Evolutionary conservation across 2,329 filamentous ascomycete genomes (phyloP).

Genomic region (Rutstroemia sydowiana): DNA sequence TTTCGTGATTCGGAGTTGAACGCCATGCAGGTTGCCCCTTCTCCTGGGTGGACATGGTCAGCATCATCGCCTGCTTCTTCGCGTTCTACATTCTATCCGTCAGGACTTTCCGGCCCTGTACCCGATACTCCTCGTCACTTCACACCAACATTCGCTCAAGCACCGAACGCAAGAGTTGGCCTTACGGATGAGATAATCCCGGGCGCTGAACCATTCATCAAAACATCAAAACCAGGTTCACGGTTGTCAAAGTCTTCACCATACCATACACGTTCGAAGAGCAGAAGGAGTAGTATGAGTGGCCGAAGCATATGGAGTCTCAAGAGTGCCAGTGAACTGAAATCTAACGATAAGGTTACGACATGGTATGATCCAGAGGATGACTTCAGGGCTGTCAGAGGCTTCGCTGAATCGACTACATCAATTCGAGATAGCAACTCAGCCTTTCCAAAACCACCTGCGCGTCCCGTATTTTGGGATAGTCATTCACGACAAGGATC

Average conservation of each 20-base stretch:
- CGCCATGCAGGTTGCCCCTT: conserved; percentile 9
- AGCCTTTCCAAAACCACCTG: neutral
- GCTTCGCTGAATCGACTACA: conserved; percentile 18
- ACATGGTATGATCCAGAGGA: conserved; percentile 25
- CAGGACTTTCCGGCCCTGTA: conserved; percentile 26
- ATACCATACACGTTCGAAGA: conserved; percentile 25
- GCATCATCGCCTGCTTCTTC: conserved; percentile 18
- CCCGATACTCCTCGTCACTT: conserved; percentile 39
- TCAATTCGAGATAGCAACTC: neutral
- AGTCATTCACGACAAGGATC: neutral
- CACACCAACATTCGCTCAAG: conserved; percentile 50
- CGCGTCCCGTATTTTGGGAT: neutral
- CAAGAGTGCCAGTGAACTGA: conserved; percentile 15
- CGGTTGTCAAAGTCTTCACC: conserved; percentile 42
- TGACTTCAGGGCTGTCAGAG: conserved; percentile 13
- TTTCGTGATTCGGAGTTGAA: neutral
- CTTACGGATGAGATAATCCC: conserved; percentile 55
- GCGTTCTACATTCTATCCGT: conserved; percentile 14
- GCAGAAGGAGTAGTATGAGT: conserved; percentile 27
- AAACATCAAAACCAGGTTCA: conserved; percentile 44
- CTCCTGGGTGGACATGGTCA: conserved; percentile 24
- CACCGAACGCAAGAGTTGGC: conserved; percentile 55
- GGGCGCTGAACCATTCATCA: conserved; percentile 52
- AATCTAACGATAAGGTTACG: conserved; percentile 13
- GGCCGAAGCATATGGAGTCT: conserved; percentile 24